A percentile compares a stretch with the other conserved stretches of the same genome.
phyloP scores from a whole-genome alignment of 306 rosid species.

The Geum urbanum region DNA sequence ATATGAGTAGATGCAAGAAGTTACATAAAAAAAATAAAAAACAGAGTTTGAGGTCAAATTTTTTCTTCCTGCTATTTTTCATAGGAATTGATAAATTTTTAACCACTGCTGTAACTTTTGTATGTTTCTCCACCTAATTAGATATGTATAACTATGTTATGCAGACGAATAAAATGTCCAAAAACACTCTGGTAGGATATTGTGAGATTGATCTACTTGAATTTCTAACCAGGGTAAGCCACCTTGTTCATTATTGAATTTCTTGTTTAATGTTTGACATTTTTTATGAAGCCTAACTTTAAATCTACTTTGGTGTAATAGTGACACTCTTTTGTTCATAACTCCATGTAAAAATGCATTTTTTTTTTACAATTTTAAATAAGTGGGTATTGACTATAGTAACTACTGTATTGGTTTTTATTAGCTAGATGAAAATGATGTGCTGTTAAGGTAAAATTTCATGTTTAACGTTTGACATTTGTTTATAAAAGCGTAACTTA shows the following conservation, averaged over 20 bases:
- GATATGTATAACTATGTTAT: conserved; percentile 18
- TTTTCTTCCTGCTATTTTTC: neutral
- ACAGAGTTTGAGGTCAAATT: neutral
- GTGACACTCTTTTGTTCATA: neutral
- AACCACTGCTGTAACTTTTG: neutral
- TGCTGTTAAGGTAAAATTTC: neutral
- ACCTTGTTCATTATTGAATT: conserved; percentile 11
- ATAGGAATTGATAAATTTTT: neutral
- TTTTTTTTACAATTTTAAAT: neutral
- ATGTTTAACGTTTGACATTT: neutral
- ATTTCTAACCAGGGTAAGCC: conserved; percentile 62
- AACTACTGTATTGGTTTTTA: no score
- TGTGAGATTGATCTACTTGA: conserved; percentile 89
- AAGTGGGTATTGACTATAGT: no score
- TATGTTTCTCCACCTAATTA: conserved; percentile 19
- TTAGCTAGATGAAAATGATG: no score
- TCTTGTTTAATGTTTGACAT: neutral
- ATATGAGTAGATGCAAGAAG: no score
- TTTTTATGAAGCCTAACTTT: neutral
- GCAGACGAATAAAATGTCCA: conserved; percentile 82
- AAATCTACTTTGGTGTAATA: neutral
- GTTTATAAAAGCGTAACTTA: neutral
- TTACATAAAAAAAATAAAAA: no score
- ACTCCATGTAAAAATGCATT: no score
- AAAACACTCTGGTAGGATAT: conserved; percentile 79